Percentiles rank a stretch among this genome's conserved stretches.
Conservation (phyloP, 139 green algal genomes). For the Nannochloris sp. region DNA sequence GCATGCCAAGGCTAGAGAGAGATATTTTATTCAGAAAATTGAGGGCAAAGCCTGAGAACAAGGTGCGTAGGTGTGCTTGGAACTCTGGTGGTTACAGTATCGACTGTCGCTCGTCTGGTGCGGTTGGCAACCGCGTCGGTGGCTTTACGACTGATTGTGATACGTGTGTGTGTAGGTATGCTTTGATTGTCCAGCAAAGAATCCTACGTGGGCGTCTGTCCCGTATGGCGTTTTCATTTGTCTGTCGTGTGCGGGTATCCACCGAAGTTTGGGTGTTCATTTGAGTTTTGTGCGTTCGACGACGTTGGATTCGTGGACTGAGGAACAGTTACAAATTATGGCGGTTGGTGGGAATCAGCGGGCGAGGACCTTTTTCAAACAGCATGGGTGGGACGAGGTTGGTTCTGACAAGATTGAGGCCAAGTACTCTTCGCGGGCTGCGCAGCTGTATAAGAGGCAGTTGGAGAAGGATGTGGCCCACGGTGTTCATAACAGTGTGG, state of each 20-base stretch:
- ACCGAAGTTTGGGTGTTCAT: constrained; percentile 91
- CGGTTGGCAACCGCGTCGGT: background rate
- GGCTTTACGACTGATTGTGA: background rate
- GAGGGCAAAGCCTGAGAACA: constrained; percentile 79
- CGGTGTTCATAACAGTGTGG: background rate
- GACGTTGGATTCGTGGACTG: constrained; percentile 87
- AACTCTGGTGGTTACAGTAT: background rate
- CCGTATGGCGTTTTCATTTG: constrained; percentile 97
- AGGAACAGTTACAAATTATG: constrained; percentile 92
- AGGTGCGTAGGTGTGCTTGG: constrained; percentile 39
- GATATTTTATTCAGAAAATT: constrained; percentile 81
- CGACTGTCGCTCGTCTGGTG: no score
- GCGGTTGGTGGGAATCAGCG: constrained; percentile 78
- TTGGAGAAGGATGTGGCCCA: constrained; percentile 83
- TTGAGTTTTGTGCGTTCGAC: constrained; percentile 91
- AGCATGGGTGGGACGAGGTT: constrained; percentile 88
- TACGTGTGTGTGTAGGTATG: constrained; percentile 52
- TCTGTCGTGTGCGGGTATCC: constrained; percentile 86
- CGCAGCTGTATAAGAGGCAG: constrained; percentile 78
- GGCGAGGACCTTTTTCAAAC: constrained; percentile 90
- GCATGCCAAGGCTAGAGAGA: constrained; percentile 46
- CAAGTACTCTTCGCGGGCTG: constrained; percentile 92
- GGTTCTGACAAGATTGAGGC: constrained; percentile 88
- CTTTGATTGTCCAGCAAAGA: constrained; percentile 94
- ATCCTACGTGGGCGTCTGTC: constrained; percentile 91